Evolutionary conservation across 2,329 filamentous ascomycete genomes (phyloP).

Genomic region (Diaporthe citri): DNA sequence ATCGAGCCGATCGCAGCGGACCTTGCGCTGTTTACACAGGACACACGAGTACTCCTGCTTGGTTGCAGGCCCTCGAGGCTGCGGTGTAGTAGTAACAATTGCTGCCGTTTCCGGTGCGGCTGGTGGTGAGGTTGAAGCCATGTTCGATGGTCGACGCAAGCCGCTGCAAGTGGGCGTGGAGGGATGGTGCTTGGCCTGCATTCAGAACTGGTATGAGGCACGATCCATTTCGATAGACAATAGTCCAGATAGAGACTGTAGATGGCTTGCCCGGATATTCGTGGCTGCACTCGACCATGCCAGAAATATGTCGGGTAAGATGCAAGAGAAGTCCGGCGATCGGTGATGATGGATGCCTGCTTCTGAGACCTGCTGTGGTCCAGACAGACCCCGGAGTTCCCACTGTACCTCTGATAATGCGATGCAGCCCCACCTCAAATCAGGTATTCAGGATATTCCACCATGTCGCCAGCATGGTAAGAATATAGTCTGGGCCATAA

Average conservation of each 20-base stretch:
- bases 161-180: neutral
- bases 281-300: neutral
- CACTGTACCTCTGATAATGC: neutral
- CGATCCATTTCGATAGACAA: conserved; percentile 1
- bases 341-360: conserved; percentile 9
- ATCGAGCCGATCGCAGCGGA: conserved; percentile 60
- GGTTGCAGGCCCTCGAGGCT: conserved; percentile 6
- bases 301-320: conserved; percentile 22
- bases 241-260: neutral
- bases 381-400: neutral
- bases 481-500: neutral
- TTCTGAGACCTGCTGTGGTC: neutral
- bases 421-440: neutral
- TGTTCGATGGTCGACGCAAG: neutral
- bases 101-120: neutral
- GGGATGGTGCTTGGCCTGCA: conserved; percentile 9
- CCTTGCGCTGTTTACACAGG: conserved; percentile 64
- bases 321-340: conserved; percentile 17
- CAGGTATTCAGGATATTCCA: neutral
- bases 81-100: neutral
- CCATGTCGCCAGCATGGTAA: neutral
- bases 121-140: conserved; percentile 9
- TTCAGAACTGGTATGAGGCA: neutral
- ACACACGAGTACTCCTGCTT: conserved; percentile 58
- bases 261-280: conserved; percentile 7